Evolutionary conservation across 805 yeast genomes (phyloP), one percentile per base, ranked within the genome.

Genomic region (Candida pseudoglaebosa): DNA sequence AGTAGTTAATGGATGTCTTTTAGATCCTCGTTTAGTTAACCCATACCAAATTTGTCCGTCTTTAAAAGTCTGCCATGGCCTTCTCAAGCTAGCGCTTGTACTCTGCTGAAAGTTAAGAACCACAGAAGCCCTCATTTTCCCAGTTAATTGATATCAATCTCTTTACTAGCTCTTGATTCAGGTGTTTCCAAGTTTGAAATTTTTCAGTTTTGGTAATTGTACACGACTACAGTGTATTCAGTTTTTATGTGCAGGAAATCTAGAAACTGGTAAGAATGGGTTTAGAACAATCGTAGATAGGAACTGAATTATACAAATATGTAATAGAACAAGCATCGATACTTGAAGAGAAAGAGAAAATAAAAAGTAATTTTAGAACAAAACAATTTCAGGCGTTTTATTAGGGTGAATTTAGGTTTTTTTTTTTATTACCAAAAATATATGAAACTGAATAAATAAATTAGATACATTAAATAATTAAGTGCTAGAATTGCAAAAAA

Each of bases 1-100:
- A 16, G 96, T 83, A 16, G 96, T 84, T 51, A 91, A 68, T 4
- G 95, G 76, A 56, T 76, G 75, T 68, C 96, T 81, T 60, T 83
- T 87, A 47, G 87, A 80, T 40, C 97, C 97, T 6, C 81, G 57
- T 56, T 85, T 89, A 12, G 82, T 67, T 18, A 67, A 52, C 34
- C 96, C 96, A 57, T 89, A 89, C 70, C 85, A 89, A 15, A 86
- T 71, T 30, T 86, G 78, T 13, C 95, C 95, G 51, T 88, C 93
- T 49, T 77, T 77, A 60, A 74, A 84, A 28, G 82, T 83, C 54
- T 85, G 84, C 96, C 96, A 89, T 30, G 97, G 97, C 49, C 95
- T 77, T 45, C 83, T 77, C 41, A 90, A 74, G 36, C 67, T 68
- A 17, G 73, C 54, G 12, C 53, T 39, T 12, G 59, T 57, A 8